Conservation (phyloP, 2,329 filamentous ascomycete species). For the Ascosphaera pollenicola region DNA sequence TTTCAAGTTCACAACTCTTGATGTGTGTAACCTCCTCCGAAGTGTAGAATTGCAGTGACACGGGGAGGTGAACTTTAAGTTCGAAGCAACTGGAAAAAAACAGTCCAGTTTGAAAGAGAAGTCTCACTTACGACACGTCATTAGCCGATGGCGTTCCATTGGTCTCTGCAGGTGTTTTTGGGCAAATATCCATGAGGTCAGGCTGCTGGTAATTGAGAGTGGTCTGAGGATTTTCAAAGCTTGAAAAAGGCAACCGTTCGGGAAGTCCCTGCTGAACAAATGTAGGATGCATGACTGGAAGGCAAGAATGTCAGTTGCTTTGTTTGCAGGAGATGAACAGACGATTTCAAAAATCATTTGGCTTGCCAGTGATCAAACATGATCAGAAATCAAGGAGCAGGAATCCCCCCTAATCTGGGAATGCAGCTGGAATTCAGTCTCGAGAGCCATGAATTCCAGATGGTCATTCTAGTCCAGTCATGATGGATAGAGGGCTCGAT, state of each 20-base stretch:
- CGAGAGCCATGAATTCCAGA: too few relatives aligned
- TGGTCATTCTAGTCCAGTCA: too few relatives aligned
- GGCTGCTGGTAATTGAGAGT: neutral
- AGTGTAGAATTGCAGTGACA: too few relatives aligned
- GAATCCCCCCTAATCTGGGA: too few relatives aligned
- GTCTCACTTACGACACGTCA: neutral
- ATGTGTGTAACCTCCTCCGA: too few relatives aligned
- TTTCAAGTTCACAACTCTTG: too few relatives aligned
- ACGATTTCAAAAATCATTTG: too few relatives aligned
- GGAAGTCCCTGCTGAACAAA: neutral
- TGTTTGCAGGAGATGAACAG: neutral
- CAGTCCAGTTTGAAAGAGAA: neutral
- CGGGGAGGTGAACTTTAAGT: neutral
- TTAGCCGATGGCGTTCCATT: neutral
- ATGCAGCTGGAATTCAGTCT: too few relatives aligned
- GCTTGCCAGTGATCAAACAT: too few relatives aligned
- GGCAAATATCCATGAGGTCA: neutral
- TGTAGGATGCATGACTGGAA: neutral
- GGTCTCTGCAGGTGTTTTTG: neutral
- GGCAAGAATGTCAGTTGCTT: neutral
- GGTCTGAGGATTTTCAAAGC: neutral
- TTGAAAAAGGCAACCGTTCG: neutral
- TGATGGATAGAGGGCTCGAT: too few relatives aligned
- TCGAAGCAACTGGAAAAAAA: neutral
- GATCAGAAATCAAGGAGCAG: too few relatives aligned